Base-by-base conservation (phyloP, 2,329 filamentous ascomycete species). In the Talaromyces sp. region DNA sequence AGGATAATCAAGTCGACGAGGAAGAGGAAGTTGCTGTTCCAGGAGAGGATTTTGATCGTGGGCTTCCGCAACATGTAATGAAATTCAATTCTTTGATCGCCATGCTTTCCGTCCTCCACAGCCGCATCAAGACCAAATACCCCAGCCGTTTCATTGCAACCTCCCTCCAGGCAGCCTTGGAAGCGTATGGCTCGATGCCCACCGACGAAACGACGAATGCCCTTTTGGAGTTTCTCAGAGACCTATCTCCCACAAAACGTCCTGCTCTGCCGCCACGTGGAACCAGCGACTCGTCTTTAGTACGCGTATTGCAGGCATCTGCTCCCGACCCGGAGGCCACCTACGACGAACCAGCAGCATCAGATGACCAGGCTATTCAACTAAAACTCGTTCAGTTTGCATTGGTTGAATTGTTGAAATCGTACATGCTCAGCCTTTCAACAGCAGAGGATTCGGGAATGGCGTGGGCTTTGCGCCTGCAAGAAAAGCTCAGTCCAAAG, bases 61-160 rank as follows among this genome's bases (percentile, higher is more conserved):
- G 61, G 63, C 60, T 70, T 50, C 69, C 70, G 6, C 64, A 68
- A 5, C 73, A 74, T 61, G 66, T 73, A n/a, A 50, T 70, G 9
- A 69, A 73, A 53, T 85, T 63, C 78, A 82, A 75, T 52, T 70
- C 70, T n/a, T 68, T 76, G 30, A 57, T 79, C 16, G 72, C 73
- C 1, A 83, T 88, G 79, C 76, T 89, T 2, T 78, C 83, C 0
- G 79, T 83, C 10, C 74, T 89, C 16, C 86, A 88, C 69, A 78
- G 78, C 4, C 79, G 86, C 23, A 85, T 89, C 69, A 85, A 85
- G 72, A 87, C 86, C 3, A 86, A 87, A 68, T 83, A 81, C 52
- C 86, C 86, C 0, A 88, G 85, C 66, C 82, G 85, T 1, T 89
- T 89, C 67, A 76, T 89, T 14, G 85, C 85, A 8, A 87, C 85